Evolutionary conservation across 441 rosid species (phyloP).

Genomic region (Capsella rubella): DNA sequence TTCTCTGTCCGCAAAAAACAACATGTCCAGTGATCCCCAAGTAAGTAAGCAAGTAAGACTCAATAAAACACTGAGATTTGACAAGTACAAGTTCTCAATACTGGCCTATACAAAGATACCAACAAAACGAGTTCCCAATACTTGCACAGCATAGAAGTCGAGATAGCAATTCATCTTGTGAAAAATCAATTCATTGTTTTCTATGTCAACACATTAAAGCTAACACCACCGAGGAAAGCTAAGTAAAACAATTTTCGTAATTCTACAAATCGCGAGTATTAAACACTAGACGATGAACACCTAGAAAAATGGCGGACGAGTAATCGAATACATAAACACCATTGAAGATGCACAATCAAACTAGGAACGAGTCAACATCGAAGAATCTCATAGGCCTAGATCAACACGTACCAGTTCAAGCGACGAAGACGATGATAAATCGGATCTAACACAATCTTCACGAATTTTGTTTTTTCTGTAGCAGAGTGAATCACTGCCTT

Average conservation of each 20-base stretch:
- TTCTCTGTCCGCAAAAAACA: conserved; percentile 19
- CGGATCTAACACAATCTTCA: conserved; percentile 14
- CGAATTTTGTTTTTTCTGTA: background rate
- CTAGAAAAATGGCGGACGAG: conserved; percentile 17
- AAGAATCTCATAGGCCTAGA: conserved; percentile 10
- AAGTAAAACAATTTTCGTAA: conserved; percentile 2
- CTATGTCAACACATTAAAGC: background rate
- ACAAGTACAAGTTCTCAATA: conserved; percentile 3
- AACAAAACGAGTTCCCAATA: background rate
- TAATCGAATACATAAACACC: background rate
- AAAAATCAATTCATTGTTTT: background rate
- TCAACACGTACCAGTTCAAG: conserved; percentile 36
- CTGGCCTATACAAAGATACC: conserved; percentile 8
- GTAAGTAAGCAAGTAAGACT: conserved; percentile 1
- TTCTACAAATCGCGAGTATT: background rate
- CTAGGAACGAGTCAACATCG: conserved; percentile 19
- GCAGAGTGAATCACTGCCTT: conserved; percentile 18
- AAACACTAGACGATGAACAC: conserved; percentile 1
- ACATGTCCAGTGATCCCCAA: background rate
- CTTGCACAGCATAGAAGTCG: conserved; percentile 1
- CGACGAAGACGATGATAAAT: background rate
- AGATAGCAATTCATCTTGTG: background rate
- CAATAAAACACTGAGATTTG: background rate
- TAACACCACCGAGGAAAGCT: conserved; percentile 12
- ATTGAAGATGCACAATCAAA: conserved; percentile 11